Evolutionary conservation across 306 rosid species (phyloP).

Genomic region (Trifolium repens): DNA sequence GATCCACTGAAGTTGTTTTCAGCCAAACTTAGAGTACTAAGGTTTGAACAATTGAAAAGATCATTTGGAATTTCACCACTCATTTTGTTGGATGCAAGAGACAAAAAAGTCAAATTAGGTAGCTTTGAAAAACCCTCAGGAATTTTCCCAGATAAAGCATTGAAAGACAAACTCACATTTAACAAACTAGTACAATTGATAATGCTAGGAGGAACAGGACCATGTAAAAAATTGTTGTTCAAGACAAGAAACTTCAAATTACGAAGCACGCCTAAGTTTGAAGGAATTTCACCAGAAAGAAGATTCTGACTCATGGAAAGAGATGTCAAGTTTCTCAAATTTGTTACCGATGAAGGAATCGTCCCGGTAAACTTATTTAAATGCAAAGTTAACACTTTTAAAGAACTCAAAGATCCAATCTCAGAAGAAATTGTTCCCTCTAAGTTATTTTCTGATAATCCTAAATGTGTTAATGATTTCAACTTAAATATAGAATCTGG

Average conservation of each 20-base stretch:
- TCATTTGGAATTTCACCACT: conserved; percentile 82
- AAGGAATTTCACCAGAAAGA: conserved; percentile 81
- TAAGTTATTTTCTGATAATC: conserved; percentile 64
- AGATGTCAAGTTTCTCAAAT: conserved; percentile 65
- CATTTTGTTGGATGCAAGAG: conserved; percentile 57
- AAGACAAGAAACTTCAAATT: conserved; percentile 64
- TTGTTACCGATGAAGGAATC: conserved; percentile 72
- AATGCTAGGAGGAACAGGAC: conserved; percentile 71
- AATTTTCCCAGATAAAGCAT: conserved; percentile 64
- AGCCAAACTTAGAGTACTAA: conserved; percentile 56
- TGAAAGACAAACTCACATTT: conserved; percentile 51
- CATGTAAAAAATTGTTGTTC: conserved; percentile 48
- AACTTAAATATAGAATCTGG: conserved; percentile 67
- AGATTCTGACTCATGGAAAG: conserved; percentile 65
- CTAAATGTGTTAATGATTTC: conserved; percentile 65
- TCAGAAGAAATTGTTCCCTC: conserved; percentile 69
- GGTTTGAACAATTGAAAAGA: conserved; percentile 73
- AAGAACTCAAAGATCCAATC: conserved; percentile 69
- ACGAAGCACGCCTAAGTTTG: conserved; percentile 63
- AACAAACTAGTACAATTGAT: conserved; percentile 66
- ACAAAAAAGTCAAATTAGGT: conserved; percentile 66
- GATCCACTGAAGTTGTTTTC: conserved; percentile 60
- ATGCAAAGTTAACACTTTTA: conserved; percentile 66
- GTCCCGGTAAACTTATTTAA: conserved; percentile 65
- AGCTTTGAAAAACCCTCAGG: conserved; percentile 68